Evolutionary conservation across 2,329 filamentous ascomycete genomes (phyloP), one percentile per base, ranked within the genome.

Genomic region (Clathrospora elynae): DNA sequence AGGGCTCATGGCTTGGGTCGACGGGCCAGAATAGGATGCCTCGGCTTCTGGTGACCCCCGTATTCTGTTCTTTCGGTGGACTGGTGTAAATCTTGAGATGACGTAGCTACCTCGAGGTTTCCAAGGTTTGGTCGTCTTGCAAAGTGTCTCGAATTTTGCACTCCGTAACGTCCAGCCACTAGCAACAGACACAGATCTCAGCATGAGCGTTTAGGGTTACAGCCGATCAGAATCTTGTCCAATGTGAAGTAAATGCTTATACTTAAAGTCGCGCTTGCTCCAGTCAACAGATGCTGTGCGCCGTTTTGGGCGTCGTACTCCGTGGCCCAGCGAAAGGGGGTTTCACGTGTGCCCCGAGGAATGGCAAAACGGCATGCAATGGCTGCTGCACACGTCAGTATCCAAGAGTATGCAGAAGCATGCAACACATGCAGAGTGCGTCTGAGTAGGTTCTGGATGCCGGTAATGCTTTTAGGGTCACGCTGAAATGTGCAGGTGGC

Each of bases 251-350:
- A 26, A 17, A 20, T 5, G 16, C 11, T 28, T 22, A 9, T 26
- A 31, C 30, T 35, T 41, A 31, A 32, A 32, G 22, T 18, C 33
- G 34, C 44, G 35, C 53, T 52, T 54, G 39, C 36, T 55, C 33
- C 32, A 36, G 19, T 49, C 49, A 46, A 42, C 44, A 57, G 49
- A 46, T 35, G 34, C 34, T 35, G 42, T 55, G 38, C 37, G 29
- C 28, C 31, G 28, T 33, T 40, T 49, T 25, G 42, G 32, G 29
- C 28, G 43, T 47, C 24, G 52, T 46, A 41, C 42, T 26, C 47
- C 34, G 29, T 43, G 32, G 16, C 32, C 28, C 8, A 13, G 23
- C 31, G 23, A 26, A 39, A 36, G 35, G 38, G 47, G 37, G 49
- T 40, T 40, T 38, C 35, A 37, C 30, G 35, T 28, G 39, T 23